phyloP scores from a whole-genome alignment of 176 grass and related monocot genomes.

The Eleusine indica region DNA sequence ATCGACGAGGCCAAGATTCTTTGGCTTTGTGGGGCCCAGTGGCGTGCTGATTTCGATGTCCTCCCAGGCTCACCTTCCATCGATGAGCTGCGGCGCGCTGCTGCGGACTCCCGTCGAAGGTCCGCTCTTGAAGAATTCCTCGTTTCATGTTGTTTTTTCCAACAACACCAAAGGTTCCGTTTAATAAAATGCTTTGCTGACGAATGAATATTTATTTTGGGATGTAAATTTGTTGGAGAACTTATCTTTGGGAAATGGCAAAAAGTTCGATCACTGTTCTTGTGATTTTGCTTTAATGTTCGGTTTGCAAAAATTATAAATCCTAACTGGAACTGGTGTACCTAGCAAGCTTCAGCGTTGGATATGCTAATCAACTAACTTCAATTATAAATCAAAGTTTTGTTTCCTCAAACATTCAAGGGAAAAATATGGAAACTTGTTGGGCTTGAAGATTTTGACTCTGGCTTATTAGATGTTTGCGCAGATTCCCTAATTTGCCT shows the following conservation, averaged over 20 bases:
- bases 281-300: conserved; percentile 13
- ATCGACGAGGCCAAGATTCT: conserved; percentile 30
- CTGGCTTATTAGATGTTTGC: background rate
- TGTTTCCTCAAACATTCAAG: background rate
- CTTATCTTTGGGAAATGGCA: background rate
- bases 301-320: background rate
- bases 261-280: background rate
- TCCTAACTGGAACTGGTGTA: background rate
- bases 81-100: conserved; percentile 79
- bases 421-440: background rate
- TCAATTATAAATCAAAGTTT: background rate
- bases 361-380: conserved; percentile 15
- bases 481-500: conserved; percentile 81
- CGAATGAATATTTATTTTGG: background rate
- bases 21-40: conserved; percentile 70
- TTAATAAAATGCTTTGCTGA: background rate
- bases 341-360: background rate
- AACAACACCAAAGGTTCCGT: no score
- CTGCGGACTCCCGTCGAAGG: conserved; percentile 90
- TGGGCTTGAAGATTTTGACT: background rate
- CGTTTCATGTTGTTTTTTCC: background rate
- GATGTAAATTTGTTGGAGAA: background rate
- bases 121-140: conserved; percentile 26
- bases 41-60: conserved; percentile 75
- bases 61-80: conserved; percentile 55